Percentiles rank a stretch among this genome's conserved stretches.
Conservation (phyloP, 805 yeast genomes). For the Metschnikowia dekortorum region DNA sequence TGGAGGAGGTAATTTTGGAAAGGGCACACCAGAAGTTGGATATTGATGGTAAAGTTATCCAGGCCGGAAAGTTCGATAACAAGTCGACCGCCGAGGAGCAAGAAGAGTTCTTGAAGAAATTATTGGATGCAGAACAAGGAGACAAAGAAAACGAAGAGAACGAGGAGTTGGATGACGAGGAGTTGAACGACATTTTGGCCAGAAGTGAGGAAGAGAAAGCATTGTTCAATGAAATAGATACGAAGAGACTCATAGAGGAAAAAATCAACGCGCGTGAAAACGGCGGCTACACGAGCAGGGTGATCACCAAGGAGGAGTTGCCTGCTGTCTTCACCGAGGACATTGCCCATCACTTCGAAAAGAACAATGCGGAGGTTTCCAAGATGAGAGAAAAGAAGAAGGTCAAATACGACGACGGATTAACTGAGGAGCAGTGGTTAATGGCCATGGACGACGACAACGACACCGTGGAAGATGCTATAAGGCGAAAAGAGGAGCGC, state of each 20-base stretch:
- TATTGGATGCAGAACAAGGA: constrained; percentile 65
- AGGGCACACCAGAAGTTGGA: constrained; percentile 80
- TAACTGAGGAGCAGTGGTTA: constrained; percentile 45
- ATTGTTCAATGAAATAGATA: constrained; percentile 56
- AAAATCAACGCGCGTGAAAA: constrained; percentile 19
- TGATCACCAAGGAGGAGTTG: constrained; percentile 23
- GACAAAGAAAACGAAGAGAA: constrained; percentile 54
- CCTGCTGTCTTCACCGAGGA: constrained; percentile 26
- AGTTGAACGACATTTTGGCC: constrained; percentile 67
- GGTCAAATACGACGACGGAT: constrained; percentile 30
- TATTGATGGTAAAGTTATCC: constrained; percentile 85
- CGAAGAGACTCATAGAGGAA: constrained; percentile 41
- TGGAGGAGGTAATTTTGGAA: constrained; percentile 77
- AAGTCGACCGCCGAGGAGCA: constrained; percentile 85
- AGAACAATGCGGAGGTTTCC: constrained; percentile 22
- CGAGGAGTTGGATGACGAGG: constrained; percentile 59
- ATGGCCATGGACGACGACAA: constrained; percentile 57
- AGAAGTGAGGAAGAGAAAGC: constrained; percentile 59
- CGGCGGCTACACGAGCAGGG: constrained; percentile 19
- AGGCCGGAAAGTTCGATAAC: constrained; percentile 87
- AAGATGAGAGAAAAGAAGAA: constrained; percentile 26
- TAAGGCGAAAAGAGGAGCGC: constrained; percentile 45
- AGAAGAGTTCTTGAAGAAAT: constrained; percentile 68
- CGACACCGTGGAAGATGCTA: constrained; percentile 58
- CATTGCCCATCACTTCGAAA: constrained; percentile 24